These are phyloP conservation scores for Macrolepiota albuminosa DNA, from an alignment of 768 basidiomycete species.

Conservation along the genomic window DNA sequence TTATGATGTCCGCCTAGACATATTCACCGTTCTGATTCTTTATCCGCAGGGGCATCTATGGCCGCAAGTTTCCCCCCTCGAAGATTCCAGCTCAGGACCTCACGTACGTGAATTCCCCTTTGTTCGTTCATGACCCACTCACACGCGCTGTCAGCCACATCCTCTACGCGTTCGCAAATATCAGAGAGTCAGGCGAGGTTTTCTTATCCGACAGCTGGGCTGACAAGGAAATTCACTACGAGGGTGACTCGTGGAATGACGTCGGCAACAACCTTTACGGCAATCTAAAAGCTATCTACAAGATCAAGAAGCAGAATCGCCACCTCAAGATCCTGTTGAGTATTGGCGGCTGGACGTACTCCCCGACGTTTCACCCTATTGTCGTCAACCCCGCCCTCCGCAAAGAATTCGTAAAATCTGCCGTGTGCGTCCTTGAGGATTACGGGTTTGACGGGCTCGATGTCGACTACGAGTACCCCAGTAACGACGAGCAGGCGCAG, in stretches of 20 bases:
- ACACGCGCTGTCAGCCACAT: constrained; percentile 54
- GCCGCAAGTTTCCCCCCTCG: constrained; percentile 84
- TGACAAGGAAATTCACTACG: constrained; percentile 96
- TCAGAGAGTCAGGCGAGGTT: constrained; percentile 82
- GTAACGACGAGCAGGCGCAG: constrained; percentile 66
- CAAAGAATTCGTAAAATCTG: constrained; percentile 73
- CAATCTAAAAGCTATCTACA: constrained; percentile 90
- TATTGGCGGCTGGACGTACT: constrained; percentile 96
- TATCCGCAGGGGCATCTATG: constrained; percentile 83
- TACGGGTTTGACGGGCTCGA: constrained; percentile 92
- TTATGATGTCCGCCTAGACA: neutral
- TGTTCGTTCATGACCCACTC: constrained; percentile 6
- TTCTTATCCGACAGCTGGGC: constrained; percentile 89
- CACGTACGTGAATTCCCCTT: constrained; percentile 51
- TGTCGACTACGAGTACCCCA: constrained; percentile 91
- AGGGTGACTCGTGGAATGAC: constrained; percentile 94
- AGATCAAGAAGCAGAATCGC: constrained; percentile 82
- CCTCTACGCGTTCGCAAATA: constrained; percentile 90
- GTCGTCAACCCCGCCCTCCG: constrained; percentile 62
- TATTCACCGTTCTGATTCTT: neutral
- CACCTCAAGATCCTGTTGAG: constrained; percentile 79
- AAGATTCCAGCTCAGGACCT: constrained; percentile 79
- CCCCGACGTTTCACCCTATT: constrained; percentile 79
- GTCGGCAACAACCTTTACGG: constrained; percentile 88
- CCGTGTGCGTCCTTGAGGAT: constrained; percentile 81